Evolutionary conservation across 495 filamentous ascomycete genomes (phyloP).

Genomic region (Tuber borchii): DNA sequence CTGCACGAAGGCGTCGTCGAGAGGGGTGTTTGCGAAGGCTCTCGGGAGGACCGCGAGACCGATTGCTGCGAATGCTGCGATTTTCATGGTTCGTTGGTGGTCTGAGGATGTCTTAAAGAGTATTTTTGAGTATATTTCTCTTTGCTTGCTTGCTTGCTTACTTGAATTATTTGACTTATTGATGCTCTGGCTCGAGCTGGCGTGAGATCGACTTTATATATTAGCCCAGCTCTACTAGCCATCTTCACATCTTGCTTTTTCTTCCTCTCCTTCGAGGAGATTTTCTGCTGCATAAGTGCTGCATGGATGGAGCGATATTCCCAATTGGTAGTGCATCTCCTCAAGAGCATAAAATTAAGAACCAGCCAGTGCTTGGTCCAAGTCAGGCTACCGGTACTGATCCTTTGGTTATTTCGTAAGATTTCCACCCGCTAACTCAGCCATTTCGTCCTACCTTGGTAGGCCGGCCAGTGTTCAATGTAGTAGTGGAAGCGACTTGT

Average conservation of each 20-base stretch:
- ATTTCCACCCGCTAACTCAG: background rate
- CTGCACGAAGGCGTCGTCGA: constrained; percentile 28
- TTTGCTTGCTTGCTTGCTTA: background rate
- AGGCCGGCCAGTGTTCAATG: background rate
- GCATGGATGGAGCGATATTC: background rate
- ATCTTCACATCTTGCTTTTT: background rate
- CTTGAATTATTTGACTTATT: background rate
- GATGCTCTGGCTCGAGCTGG: background rate
- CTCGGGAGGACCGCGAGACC: background rate
- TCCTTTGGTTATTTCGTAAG: background rate
- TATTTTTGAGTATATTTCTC: background rate
- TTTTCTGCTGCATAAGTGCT: background rate
- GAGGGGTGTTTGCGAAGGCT: constrained; percentile 25
- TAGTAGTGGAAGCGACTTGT: background rate
- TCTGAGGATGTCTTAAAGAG: background rate
- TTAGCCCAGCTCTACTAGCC: background rate
- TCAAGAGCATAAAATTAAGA: background rate
- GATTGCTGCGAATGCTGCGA: background rate
- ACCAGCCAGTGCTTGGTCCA: background rate
- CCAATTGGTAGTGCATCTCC: background rate
- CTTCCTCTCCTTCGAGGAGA: background rate
- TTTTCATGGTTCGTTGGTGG: background rate
- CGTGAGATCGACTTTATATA: background rate
- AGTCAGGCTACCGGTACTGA: background rate
- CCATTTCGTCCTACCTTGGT: background rate